Evolutionary conservation across 331 rosid species (phyloP).

Genomic region (Phaseolus coccineus): DNA sequence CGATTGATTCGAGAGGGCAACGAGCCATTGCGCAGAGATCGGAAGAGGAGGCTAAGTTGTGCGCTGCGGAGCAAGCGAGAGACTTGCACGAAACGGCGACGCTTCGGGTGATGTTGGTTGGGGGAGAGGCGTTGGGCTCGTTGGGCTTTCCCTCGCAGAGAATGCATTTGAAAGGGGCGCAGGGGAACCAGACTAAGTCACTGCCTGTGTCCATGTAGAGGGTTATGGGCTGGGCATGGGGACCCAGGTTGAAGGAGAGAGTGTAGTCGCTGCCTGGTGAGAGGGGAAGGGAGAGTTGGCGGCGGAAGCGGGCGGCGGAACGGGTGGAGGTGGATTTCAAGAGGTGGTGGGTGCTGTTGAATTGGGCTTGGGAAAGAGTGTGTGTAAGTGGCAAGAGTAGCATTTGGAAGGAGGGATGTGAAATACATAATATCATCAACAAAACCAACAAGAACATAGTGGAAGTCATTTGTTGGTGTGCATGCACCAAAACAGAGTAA

Average conservation of each 20-base stretch:
- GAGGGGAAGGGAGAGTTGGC: constrained; percentile 78
- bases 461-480: constrained; percentile 50
- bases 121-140: constrained; percentile 18
- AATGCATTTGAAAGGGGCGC: constrained; percentile 83
- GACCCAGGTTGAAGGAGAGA: constrained; percentile 66
- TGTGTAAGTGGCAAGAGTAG: constrained; percentile 70
- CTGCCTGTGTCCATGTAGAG: constrained; percentile 94
- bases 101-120: constrained; percentile 49
- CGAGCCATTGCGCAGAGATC: constrained; percentile 79
- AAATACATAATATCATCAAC: constrained; percentile 50
- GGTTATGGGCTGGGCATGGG: constrained; percentile 58
- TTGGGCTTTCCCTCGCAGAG: constrained; percentile 78
- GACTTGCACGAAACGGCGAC: constrained; percentile 68
- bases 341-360: constrained; percentile 71
- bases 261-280: constrained; percentile 84
- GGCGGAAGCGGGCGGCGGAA: constrained; percentile 66
- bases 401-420: constrained; percentile 44
- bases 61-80: constrained; percentile 74
- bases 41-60: constrained; percentile 58
- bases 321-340: constrained; percentile 66
- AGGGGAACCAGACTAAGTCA: constrained; percentile 94
- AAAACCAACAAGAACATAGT: constrained; percentile 47
- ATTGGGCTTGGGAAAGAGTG: constrained; percentile 61
- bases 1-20: constrained; percentile 77
- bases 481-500: not conserved